These are phyloP conservation scores for Stachybotrys chartarum DNA, from an alignment of 2,329 filamentous ascomycete genomes.

Conservation along the genomic window DNA sequence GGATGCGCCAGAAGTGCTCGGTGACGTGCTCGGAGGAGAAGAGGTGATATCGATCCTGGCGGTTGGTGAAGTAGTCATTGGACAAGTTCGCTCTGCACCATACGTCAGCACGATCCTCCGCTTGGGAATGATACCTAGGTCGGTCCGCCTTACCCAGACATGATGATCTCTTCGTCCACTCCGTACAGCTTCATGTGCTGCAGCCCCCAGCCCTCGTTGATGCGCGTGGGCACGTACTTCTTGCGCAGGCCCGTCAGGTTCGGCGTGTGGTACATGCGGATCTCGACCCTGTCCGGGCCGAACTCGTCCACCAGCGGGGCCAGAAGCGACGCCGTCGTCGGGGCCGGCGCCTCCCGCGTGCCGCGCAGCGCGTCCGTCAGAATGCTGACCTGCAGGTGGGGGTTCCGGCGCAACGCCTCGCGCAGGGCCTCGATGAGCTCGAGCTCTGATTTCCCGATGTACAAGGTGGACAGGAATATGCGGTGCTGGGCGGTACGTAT, in stretches of 20 bases:
- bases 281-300: conserved; percentile 74
- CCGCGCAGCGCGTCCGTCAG: conserved; percentile 87
- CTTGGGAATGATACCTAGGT: too few relatives aligned
- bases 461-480: conserved; percentile 92
- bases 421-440: conserved; percentile 78
- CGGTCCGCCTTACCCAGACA: conserved; percentile 61
- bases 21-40: conserved; percentile 75
- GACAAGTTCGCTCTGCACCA: conserved; percentile 70
- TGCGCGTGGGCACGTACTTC: conserved; percentile 73
- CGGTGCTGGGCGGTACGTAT: conserved; percentile 71
- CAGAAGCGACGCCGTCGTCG: conserved; percentile 83
- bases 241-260: conserved; percentile 87
- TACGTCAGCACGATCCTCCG: not conserved
- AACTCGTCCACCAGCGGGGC: conserved; percentile 80
- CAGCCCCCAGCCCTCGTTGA: conserved; percentile 97
- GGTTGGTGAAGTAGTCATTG: conserved; percentile 90
- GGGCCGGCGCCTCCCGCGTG: conserved; percentile 78
- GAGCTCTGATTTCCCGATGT: conserved; percentile 88
- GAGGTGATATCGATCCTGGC: conserved; percentile 90
- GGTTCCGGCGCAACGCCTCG: conserved; percentile 66
- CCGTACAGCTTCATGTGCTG: conserved; percentile 99
- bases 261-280: conserved; percentile 97
- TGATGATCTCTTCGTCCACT: conserved; percentile 88
- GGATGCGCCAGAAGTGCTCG: conserved; percentile 73
- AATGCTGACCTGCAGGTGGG: conserved; percentile 74